Base-by-base conservation (phyloP, 495 filamentous ascomycete genomes). In the Penicillium desertorum region DNA sequence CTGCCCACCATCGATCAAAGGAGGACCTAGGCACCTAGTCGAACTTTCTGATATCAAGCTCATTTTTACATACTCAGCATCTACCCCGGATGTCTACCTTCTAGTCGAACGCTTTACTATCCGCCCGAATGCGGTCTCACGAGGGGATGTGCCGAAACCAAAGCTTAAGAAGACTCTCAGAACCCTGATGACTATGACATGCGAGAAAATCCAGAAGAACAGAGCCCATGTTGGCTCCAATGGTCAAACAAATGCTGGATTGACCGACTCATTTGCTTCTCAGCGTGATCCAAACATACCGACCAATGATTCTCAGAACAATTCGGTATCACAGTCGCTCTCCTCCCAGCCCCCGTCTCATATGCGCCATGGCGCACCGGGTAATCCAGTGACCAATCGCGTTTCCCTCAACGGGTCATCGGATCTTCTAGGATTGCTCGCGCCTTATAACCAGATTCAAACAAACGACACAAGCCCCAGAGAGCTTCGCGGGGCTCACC, bases 41-140 rank as follows among this genome's bases (percentile, higher is more conserved):
- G 66, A 74, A 47, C 52, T 81, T 39, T 42, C 63, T 1, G 69
- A 73, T 41, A 77, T 77, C 51, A 70, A 73, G 45, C 50, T 81
- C 16, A 66, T 78, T 29, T 60, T 76, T 37, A 54, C 63, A 51
- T 72, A 70, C 64, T 65, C 63, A 46, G 55, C 45, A n/a, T 52
- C 47, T 20, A 51, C 48, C 14, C 69, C 66, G 46, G 66, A 71
- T 8, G 19, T 69, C 14, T 60, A 67, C 34, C 60, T 81, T 16
- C 66, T 67, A 22, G 59, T 80, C 44, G 68, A 69, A 19, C 51
- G 67, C 2, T 79, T 78, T 45, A 62, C 63, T 10, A 63, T 74
- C 39, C 53, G 67, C 37, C 74, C 66, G 51, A 63, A 66, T 7
- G 46, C 60, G 11, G 65, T 59, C 41, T 59, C 60, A 27, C 60